A percentile compares a stretch with the other conserved stretches of the same genome.
Evolutionary conservation across 345 rosid genomes (phyloP).

Genomic region (Hirschfeldia incana): DNA sequence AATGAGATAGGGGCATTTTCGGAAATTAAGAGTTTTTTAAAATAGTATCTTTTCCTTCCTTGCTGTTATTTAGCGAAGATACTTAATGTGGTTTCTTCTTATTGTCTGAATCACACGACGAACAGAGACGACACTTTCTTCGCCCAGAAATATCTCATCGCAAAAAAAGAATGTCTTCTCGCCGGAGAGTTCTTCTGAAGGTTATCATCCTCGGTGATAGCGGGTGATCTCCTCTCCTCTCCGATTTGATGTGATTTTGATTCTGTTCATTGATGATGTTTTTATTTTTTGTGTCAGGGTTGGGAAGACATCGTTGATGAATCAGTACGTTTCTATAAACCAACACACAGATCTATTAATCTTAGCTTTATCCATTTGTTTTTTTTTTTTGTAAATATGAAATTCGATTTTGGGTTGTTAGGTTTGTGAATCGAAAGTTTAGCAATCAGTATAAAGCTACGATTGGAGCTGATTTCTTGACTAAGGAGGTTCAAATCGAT

Average conservation of each 20-base stretch:
- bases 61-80: slow-evolving; percentile 1
- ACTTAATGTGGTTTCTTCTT: background rate
- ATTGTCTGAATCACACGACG: slow-evolving; percentile 15
- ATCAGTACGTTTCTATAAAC: slow-evolving; percentile 60
- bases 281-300: slow-evolving; percentile 34
- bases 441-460: slow-evolving; percentile 96
- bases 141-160: background rate
- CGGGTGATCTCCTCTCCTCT: background rate
- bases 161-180: slow-evolving; percentile 12
- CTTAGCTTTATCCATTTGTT: background rate
- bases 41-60: background rate
- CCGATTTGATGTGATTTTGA: background rate
- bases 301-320: slow-evolving; percentile 93
- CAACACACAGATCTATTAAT: slow-evolving; percentile 11
- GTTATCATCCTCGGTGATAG: slow-evolving; percentile 25
- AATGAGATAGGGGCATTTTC: background rate
- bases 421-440: slow-evolving; percentile 90
- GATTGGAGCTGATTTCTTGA: slow-evolving; percentile 92
- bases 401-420: slow-evolving; percentile 23
- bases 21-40: background rate
- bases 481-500: slow-evolving; percentile 87
- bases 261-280: background rate
- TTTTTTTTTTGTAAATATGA: background rate
- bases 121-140: slow-evolving; percentile 27
- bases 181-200: slow-evolving; percentile 27